A percentile compares a stretch with the other conserved stretches of the same genome.
These are phyloP conservation scores for Neurospora sp. DNA, from an alignment of 495 filamentous ascomycete genomes.

Conservation along the genomic window DNA sequence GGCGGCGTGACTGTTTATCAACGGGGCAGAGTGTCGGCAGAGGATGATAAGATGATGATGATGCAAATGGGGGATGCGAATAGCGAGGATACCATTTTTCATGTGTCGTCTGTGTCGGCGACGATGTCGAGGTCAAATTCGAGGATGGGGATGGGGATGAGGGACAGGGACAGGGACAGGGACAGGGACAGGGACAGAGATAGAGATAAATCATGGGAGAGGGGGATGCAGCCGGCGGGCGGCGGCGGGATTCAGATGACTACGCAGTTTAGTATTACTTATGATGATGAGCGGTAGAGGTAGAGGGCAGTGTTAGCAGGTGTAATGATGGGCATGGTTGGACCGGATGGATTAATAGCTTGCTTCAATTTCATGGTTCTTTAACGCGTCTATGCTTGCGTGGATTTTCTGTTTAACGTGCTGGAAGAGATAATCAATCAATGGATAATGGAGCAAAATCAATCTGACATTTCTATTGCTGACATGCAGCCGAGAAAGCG, in stretches of 20 bases:
- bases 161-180: too few species aligned
- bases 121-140: background rate
- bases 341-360: background rate
- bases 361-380: background rate
- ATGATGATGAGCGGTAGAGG: background rate
- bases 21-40: background rate
- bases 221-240: background rate
- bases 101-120: conserved; percentile 9
- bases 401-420: too few species aligned
- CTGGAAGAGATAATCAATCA: background rate
- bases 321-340: background rate
- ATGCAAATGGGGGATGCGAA: conserved; percentile 25
- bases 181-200: background rate
- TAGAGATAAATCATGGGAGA: background rate
- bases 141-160: background rate
- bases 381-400: too few species aligned
- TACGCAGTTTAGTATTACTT: conserved; percentile 3
- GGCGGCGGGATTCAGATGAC: background rate
- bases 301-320: background rate
- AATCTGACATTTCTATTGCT: background rate
- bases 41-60: background rate
- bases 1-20: background rate
- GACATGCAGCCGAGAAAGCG: background rate
- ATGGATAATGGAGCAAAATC: background rate
- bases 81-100: conserved; percentile 31